Evolutionary conservation across 805 yeast genomes (phyloP), one percentile per base, ranked within the genome.

Genomic region (Phaffomyces antillensis): DNA sequence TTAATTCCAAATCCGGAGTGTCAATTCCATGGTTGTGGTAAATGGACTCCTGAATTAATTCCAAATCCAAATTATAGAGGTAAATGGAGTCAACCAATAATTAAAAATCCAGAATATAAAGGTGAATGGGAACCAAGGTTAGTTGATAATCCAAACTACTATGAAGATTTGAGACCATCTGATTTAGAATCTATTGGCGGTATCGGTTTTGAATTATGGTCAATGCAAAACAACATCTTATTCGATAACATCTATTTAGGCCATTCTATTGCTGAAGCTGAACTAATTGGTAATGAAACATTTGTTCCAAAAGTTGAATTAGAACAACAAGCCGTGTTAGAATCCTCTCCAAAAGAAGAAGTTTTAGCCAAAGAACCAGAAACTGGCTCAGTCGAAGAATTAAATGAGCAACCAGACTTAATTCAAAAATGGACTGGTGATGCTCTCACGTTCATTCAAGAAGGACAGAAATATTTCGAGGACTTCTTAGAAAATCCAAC

Each of bases 201-300:
- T 11, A 55, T 88, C 38, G 96, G 95, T 9, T 86, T 90, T 58
- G 97, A 89, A 63, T 68, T 89, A 51, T 89, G 96, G 96, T 77
- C 91, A 39, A 83, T 89, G 81, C 82, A 86, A 51, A 71, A 72
- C 37, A 77, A 85, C 41, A 76, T 88, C 41, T 54, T 86, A 61
- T 86, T 89, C 60, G 87, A 87, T 62, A 86, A 89, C 66, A 77
- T 89, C 49, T 90, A 89, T 61, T 62, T 89, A 49, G 96, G 96
- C 28, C 90, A 86, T 59, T 79, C 86, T 2, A 68, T 89, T n/a
- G 70, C 67, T 34, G 96, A 89, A 58, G 96, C 96, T 12, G 96
- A 90, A 67, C 45, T 59, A 10, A 70, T 89, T 52, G 97, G 96
- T 30, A 89, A 90, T 60, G 63, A 66, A 9, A 88, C 96, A 0